Conservation (phyloP, 208 protist genomes). For the Acanthamoeba lenticulata region DNA sequence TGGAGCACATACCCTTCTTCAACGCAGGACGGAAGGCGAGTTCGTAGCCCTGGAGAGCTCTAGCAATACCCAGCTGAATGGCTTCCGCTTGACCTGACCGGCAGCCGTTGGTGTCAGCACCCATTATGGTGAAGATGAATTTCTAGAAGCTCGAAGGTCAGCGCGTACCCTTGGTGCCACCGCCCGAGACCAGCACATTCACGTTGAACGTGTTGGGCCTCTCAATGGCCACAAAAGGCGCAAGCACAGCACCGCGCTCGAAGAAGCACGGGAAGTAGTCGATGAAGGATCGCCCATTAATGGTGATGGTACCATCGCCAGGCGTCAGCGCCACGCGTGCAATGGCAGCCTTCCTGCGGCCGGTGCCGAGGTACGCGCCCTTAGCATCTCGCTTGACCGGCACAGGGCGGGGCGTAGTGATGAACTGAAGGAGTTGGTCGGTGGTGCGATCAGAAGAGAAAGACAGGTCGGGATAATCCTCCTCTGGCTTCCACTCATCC, state of each 20-base stretch:
- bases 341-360: constrained; percentile 37
- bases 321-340: not conserved
- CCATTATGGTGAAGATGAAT: not conserved
- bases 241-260: not conserved
- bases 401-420: not conserved
- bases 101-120: too few species aligned
- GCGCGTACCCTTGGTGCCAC: constrained; percentile 28
- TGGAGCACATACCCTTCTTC: not conserved
- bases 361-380: not conserved
- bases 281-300: constrained; percentile 15
- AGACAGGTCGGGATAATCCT: not conserved
- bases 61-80: constrained; percentile 28
- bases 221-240: constrained; percentile 40
- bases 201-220: constrained; percentile 28
- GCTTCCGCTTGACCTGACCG: constrained; percentile 61
- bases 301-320: not conserved
- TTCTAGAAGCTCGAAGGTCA: not conserved
- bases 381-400: not conserved
- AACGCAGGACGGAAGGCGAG: constrained; percentile 37
- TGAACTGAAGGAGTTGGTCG: not conserved
- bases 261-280: constrained; percentile 61
- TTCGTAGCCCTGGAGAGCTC: constrained; percentile 31
- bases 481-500: constrained; percentile 32
- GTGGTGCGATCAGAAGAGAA: not conserved
- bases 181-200: not conserved